A percentile compares a stretch with the other conserved stretches of the same genome.
phyloP scores from a whole-genome alignment of 495 filamentous ascomycete genomes.

The Neurospora sp. region DNA sequence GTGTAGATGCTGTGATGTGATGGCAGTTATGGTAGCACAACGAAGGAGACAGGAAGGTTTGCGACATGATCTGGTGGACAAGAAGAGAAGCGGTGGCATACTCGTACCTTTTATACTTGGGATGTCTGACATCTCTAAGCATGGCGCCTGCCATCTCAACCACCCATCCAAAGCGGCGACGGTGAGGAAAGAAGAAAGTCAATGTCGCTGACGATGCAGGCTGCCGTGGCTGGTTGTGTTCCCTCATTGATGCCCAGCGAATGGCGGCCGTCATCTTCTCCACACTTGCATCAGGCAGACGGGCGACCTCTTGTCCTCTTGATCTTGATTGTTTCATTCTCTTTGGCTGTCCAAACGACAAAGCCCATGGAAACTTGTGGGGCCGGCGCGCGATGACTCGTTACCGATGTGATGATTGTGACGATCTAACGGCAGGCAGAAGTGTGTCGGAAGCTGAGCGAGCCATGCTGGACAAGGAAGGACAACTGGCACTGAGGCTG shows the following conservation, averaged over 20 bases:
- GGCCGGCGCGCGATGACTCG: not conserved
- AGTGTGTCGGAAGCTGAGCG: not conserved
- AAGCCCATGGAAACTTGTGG: not conserved
- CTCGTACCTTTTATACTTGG: not conserved
- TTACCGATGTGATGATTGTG: not conserved
- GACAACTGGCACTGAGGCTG: not conserved
- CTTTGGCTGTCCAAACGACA: not conserved
- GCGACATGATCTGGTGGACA: not conserved
- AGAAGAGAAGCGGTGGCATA: not conserved
- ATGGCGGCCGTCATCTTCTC: not conserved
- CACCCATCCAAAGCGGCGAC: not conserved
- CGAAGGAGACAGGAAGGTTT: not conserved
- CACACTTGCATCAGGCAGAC: not conserved
- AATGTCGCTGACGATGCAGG: not conserved
- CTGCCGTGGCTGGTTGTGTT: not conserved
- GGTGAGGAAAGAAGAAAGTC: not conserved
- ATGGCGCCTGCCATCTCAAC: not conserved
- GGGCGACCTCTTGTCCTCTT: not conserved
- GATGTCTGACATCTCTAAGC: not conserved
- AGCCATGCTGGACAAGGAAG: not conserved
- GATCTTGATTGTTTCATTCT: not conserved
- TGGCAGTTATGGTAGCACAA: not conserved
- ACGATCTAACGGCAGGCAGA: not conserved
- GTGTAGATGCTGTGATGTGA: not conserved
- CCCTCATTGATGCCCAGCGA: not conserved